Conservation (phyloP, 768 basidiomycete genomes). For the Aureoboletus auriporus region DNA sequence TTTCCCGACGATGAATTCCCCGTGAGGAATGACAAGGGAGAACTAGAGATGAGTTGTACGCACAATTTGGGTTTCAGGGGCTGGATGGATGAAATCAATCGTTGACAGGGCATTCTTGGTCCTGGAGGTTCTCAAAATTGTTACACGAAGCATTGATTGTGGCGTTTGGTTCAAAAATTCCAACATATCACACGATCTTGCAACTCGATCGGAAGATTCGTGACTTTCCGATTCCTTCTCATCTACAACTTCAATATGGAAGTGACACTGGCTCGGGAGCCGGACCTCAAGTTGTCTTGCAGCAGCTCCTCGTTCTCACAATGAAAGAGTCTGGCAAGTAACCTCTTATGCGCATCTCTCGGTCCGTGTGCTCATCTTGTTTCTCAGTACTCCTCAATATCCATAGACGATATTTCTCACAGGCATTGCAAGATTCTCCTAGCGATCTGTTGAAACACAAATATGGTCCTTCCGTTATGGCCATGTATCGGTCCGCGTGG, state of each 20-base stretch:
- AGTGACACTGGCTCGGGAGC: slow-evolving; percentile 8
- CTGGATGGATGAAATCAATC: neutral
- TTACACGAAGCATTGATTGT: slow-evolving; percentile 48
- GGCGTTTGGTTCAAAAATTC: slow-evolving; percentile 50
- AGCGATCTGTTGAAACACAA: slow-evolving; percentile 54
- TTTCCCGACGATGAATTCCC: slow-evolving; percentile 45
- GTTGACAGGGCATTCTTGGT: slow-evolving; percentile 51
- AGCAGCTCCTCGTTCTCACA: slow-evolving; percentile 41
- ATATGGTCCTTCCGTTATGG: slow-evolving; percentile 67
- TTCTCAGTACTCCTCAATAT: slow-evolving; percentile 56
- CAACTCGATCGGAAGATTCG: slow-evolving; percentile 59
- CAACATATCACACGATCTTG: slow-evolving; percentile 48
- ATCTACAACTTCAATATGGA: slow-evolving; percentile 38
- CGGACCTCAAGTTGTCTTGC: slow-evolving; percentile 29
- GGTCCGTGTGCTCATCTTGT: neutral
- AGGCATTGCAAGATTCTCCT: slow-evolving; percentile 58
- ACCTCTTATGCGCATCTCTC: neutral
- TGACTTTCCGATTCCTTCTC: slow-evolving; percentile 50
- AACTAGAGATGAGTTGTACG: slow-evolving; percentile 42
- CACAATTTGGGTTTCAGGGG: neutral
- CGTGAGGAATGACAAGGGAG: slow-evolving; percentile 29
- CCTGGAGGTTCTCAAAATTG: slow-evolving; percentile 49
- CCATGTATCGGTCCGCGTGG: slow-evolving; percentile 71
- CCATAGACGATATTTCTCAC: slow-evolving; percentile 65
- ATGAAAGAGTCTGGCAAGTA: slow-evolving; percentile 48